Conservation (phyloP, 2,329 filamentous ascomycete species). For the Fusarium verticillioides region DNA sequence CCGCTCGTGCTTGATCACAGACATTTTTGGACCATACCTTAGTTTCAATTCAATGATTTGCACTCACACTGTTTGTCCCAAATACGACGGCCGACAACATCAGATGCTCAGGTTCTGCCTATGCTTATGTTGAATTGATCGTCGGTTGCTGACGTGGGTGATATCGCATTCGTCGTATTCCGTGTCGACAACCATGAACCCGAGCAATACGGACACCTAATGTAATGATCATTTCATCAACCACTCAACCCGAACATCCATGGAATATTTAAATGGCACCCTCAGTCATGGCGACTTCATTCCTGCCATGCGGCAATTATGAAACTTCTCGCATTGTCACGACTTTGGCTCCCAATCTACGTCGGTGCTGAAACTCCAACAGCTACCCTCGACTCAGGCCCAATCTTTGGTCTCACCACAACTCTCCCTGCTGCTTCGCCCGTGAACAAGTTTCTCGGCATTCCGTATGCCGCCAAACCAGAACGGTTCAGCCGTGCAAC, state of each 20-base stretch:
- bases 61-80: not conserved
- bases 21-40: too few relatives aligned
- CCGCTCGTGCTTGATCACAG: not conserved
- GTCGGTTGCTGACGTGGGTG: not conserved
- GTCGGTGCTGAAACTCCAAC: slow-evolving; percentile 11
- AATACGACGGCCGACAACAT: too few relatives aligned
- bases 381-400: slow-evolving; percentile 30
- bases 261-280: not conserved
- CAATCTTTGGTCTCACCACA: slow-evolving; percentile 23
- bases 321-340: slow-evolving; percentile 2
- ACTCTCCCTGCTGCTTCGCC: slow-evolving; percentile 27
- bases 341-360: slow-evolving; percentile 1
- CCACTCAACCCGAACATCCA: not conserved
- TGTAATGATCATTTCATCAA: not conserved
- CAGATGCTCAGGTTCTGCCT: too few relatives aligned
- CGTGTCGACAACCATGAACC: not conserved
- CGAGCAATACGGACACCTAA: slow-evolving; percentile 3
- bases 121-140: not conserved
- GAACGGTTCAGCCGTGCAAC: slow-evolving; percentile 28
- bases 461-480: slow-evolving; percentile 34
- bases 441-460: slow-evolving; percentile 38
- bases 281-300: not conserved
- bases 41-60: not conserved
- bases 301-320: not conserved
- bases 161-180: slow-evolving; percentile 14